Evolutionary conservation across 768 basidiomycete genomes (phyloP).

Genomic region (Tephrocybe sp.): DNA sequence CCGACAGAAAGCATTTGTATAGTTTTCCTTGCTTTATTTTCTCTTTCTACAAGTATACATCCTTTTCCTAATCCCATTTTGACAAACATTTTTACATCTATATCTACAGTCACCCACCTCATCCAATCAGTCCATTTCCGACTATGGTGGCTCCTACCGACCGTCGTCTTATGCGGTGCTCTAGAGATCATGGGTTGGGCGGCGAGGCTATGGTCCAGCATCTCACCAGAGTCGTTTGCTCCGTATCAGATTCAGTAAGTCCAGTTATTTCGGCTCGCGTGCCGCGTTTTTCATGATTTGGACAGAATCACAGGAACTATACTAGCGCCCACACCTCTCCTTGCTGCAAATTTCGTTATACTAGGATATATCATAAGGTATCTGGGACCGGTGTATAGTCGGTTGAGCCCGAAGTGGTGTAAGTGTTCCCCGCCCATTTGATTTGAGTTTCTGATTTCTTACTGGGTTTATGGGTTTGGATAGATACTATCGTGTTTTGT

Average conservation of each 20-base stretch:
- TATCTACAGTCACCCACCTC: slow-evolving; percentile 38
- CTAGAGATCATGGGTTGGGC: slow-evolving; percentile 56
- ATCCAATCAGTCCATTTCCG: slow-evolving; percentile 39
- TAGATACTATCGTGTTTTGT: slow-evolving; percentile 38
- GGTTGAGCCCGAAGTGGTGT: slow-evolving; percentile 42
- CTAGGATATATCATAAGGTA: slow-evolving; percentile 41
- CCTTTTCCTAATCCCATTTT: slow-evolving; percentile 30
- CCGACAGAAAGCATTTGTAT: slow-evolving; percentile 36
- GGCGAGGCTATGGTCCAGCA: slow-evolving; percentile 50
- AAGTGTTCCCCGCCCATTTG: slow-evolving; percentile 11
- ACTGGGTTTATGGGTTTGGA: not conserved
- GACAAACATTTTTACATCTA: too few relatives aligned
- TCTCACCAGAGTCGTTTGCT: slow-evolving; percentile 16
- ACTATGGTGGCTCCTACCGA: slow-evolving; percentile 51
- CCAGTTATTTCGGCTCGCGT: not conserved
- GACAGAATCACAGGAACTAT: slow-evolving; percentile 43
- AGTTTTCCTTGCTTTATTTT: slow-evolving; percentile 36
- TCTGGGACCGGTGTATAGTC: slow-evolving; percentile 47
- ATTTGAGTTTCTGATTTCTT: not conserved
- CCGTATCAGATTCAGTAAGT: slow-evolving; percentile 39
- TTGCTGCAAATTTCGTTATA: slow-evolving; percentile 55
- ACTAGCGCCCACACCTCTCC: slow-evolving; percentile 51
- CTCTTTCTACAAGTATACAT: slow-evolving; percentile 30
- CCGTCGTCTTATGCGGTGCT: slow-evolving; percentile 41
- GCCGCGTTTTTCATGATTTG: not conserved